These are phyloP conservation scores for Cryphonectria parasitica DNA, from an alignment of 2,329 filamentous ascomycete species.

Conservation along the genomic window DNA sequence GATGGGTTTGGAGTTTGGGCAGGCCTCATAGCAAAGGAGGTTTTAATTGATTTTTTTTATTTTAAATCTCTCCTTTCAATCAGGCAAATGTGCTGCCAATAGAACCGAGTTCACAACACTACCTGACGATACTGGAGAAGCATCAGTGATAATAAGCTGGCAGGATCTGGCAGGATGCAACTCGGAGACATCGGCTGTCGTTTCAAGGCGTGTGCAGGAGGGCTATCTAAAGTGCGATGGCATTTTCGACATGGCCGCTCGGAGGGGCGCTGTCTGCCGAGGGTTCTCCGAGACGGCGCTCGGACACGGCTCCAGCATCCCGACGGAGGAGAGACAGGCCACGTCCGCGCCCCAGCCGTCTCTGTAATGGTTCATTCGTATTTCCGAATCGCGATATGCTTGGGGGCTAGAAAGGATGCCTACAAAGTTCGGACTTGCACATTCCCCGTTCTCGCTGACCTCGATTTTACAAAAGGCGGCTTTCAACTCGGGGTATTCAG, in stretches of 20 bases:
- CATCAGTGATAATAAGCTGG: not conserved
- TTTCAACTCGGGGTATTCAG: not conserved
- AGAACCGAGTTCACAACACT: not conserved
- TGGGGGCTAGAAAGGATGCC: not conserved
- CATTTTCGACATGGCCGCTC: conserved; percentile 9
- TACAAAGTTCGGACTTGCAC: not conserved
- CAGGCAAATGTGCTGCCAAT: not conserved
- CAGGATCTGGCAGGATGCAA: not conserved
- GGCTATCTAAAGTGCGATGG: not conserved
- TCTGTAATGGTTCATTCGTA: not conserved
- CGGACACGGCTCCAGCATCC: conserved; percentile 6
- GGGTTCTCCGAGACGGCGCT: conserved; percentile 19
- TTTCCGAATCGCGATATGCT: not conserved
- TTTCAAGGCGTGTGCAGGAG: not conserved
- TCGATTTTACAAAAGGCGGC: too few relatives aligned
- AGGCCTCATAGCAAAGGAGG: not conserved
- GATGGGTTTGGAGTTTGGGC: not conserved
- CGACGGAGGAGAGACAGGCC: not conserved
- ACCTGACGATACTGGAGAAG: not conserved
- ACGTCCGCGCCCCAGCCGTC: not conserved
- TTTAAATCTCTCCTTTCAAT: too few relatives aligned
- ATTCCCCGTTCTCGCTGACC: not conserved
- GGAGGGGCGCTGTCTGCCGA: conserved; percentile 13
- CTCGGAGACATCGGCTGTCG: conserved; percentile 5
- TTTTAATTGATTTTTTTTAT: not conserved